Conservation (phyloP, 371 early-diverging fungal genomes). For the Cokeromyces recurvatus region DNA sequence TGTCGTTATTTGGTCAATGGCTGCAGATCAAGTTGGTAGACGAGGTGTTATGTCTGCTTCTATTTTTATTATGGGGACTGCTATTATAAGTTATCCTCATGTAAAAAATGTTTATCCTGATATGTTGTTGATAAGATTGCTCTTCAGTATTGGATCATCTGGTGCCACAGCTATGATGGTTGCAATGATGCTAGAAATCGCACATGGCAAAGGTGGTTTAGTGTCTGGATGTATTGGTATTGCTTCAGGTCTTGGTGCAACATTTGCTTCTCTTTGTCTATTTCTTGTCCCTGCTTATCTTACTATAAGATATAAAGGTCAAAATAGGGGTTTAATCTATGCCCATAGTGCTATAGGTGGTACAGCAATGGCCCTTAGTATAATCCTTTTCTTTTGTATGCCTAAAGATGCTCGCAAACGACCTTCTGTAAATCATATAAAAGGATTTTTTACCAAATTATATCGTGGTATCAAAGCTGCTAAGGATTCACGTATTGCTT, state of each 20-base stretch:
- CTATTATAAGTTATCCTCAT: slow-evolving; percentile 41
- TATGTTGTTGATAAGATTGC: slow-evolving; percentile 45
- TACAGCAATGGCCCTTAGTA: slow-evolving; percentile 22
- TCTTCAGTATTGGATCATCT: slow-evolving; percentile 67
- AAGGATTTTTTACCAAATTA: slow-evolving; percentile 3
- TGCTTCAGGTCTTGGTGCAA: slow-evolving; percentile 49
- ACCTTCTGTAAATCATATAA: slow-evolving; percentile 7
- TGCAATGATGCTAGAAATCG: slow-evolving; percentile 49
- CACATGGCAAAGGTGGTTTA: slow-evolving; percentile 44
- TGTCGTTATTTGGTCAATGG: slow-evolving; percentile 34
- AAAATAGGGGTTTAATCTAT: slow-evolving; percentile 23
- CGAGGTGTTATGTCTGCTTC: slow-evolving; percentile 17
- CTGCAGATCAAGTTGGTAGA: slow-evolving; percentile 15
- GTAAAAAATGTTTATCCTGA: slow-evolving; percentile 48
- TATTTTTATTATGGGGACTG: slow-evolving; percentile 48
- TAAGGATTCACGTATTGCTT: slow-evolving; percentile 54
- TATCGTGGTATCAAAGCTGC: slow-evolving; percentile 35
- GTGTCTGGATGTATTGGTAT: slow-evolving; percentile 51
- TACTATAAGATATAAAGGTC: slow-evolving; percentile 6
- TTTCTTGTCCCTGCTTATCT: slow-evolving; percentile 38
- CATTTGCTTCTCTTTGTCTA: slow-evolving; percentile 44
- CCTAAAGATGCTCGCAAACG: slow-evolving; percentile 22
- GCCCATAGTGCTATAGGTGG: slow-evolving; percentile 40
- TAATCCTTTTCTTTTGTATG: slow-evolving; percentile 32
- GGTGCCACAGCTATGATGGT: slow-evolving; percentile 70